Evolutionary conservation across 192 early-diverging fungal species (phyloP).

Genomic region (Coemansia sp.): DNA sequence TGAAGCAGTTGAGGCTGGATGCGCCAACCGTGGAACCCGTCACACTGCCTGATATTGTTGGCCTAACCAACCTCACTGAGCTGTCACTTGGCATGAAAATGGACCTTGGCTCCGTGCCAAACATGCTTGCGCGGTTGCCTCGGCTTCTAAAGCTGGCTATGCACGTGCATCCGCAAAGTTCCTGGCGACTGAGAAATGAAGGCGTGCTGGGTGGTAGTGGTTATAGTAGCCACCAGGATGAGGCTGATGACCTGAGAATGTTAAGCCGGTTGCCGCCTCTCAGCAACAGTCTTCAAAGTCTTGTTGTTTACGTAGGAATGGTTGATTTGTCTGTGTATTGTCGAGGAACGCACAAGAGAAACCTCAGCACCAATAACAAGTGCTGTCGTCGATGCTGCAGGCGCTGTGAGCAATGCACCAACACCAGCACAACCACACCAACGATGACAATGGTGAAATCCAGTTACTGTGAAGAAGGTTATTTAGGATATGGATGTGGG

Average conservation of each 20-base stretch:
- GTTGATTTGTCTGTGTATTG: neutral
- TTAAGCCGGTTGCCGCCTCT: conserved; percentile 27
- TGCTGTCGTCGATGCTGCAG: neutral
- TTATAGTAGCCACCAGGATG: neutral
- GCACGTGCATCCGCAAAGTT: conserved; percentile 32
- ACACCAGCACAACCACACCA: no score
- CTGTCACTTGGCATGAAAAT: conserved; percentile 42
- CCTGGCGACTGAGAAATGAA: conserved; percentile 13
- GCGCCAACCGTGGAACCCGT: conserved; percentile 19
- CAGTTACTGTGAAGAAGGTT: neutral
- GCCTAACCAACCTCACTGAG: conserved; percentile 14
- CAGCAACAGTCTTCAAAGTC: conserved; percentile 20
- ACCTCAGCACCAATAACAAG: neutral
- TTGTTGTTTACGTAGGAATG: conserved; percentile 31
- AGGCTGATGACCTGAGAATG: conserved; percentile 3
- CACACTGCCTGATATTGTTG: conserved; percentile 41
- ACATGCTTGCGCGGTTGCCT: conserved; percentile 29
- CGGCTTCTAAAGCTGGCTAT: conserved; percentile 23
- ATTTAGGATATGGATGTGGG: no score
- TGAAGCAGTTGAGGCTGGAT: conserved; percentile 21
- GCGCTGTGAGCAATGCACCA: neutral
- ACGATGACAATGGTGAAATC: neutral
- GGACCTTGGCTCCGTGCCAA: conserved; percentile 34
- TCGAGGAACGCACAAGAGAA: conserved; percentile 1
- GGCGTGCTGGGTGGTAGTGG: conserved; percentile 13